phyloP scores from a whole-genome alignment of 129 eudicot genomes.

The Saussurea involucrata region DNA sequence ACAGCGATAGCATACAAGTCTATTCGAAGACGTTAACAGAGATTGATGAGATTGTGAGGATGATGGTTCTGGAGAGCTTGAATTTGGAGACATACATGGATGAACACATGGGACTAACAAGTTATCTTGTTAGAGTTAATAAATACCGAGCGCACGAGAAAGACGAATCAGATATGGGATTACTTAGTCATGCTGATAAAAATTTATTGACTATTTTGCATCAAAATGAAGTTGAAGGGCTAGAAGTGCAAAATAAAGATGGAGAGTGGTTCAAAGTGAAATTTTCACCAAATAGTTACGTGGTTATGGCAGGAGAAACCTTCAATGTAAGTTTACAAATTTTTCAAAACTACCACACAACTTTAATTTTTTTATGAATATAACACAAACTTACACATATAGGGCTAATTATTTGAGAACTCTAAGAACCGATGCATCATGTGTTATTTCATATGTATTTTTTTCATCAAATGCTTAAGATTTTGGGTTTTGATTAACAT shows the following conservation, averaged over 20 bases:
- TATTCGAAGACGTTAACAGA: constrained; percentile 46
- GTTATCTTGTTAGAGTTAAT: constrained; percentile 53
- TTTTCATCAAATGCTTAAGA: too few relatives aligned
- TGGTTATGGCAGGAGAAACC: constrained; percentile 71
- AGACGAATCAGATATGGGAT: constrained; percentile 48
- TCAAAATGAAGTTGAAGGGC: constrained; percentile 56
- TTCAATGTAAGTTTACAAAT: constrained; percentile 40
- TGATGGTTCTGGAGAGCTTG: constrained; percentile 63
- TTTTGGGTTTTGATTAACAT: too few relatives aligned
- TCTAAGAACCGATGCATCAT: too few relatives aligned
- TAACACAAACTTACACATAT: background rate
- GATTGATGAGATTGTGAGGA: constrained; percentile 52
- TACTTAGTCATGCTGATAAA: constrained; percentile 64
- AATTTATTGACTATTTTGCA: constrained; percentile 60
- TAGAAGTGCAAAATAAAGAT: constrained; percentile 49
- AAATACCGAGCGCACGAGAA: constrained; percentile 55
- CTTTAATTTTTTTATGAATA: background rate
- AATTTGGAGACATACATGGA: constrained; percentile 52
- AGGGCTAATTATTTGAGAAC: background rate
- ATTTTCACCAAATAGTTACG: constrained; percentile 49
- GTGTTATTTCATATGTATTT: too few relatives aligned
- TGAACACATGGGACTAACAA: constrained; percentile 64
- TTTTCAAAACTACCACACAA: background rate
- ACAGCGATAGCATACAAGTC: constrained; percentile 39
- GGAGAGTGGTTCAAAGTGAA: constrained; percentile 56